These are phyloP conservation scores for Magnolia kwangsiensis DNA, from an alignment of 164 flowering plant genomes.

Conservation along the genomic window DNA sequence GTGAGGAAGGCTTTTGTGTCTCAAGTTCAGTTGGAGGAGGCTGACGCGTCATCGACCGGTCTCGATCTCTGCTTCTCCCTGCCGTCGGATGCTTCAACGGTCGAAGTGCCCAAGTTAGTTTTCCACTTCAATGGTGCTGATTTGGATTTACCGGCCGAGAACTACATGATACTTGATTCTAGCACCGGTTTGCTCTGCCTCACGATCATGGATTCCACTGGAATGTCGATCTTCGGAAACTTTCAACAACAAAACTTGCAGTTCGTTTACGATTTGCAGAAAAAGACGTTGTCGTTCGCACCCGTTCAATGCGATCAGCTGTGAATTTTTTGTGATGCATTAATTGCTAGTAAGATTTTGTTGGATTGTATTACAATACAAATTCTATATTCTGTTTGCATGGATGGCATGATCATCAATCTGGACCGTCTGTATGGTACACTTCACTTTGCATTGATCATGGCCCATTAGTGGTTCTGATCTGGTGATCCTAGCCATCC, in stretches of 20 bases:
- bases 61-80: conserved; percentile 71
- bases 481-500: too few species aligned
- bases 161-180: conserved; percentile 63
- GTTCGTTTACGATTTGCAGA: conserved; percentile 67
- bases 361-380: too few species aligned
- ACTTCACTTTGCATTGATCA: too few species aligned
- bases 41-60: conserved; percentile 37
- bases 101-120: conserved; percentile 59
- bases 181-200: conserved; percentile 55
- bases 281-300: conserved; percentile 55
- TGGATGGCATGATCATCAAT: too few species aligned
- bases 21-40: conserved; percentile 44
- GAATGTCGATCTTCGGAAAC: conserved; percentile 86
- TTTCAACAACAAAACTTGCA: conserved; percentile 79
- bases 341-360: too few species aligned
- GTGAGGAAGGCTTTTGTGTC: conserved; percentile 56
- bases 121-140: conserved; percentile 72
- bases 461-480: too few species aligned
- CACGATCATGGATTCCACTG: conserved; percentile 63
- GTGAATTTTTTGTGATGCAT: conserved; percentile 15
- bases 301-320: conserved; percentile 57
- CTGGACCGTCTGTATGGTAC: too few species aligned
- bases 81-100: conserved; percentile 24
- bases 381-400: too few species aligned
- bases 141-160: conserved; percentile 68